Conservation (phyloP, 2,329 filamentous ascomycete species). For the Cercospora canescens region DNA sequence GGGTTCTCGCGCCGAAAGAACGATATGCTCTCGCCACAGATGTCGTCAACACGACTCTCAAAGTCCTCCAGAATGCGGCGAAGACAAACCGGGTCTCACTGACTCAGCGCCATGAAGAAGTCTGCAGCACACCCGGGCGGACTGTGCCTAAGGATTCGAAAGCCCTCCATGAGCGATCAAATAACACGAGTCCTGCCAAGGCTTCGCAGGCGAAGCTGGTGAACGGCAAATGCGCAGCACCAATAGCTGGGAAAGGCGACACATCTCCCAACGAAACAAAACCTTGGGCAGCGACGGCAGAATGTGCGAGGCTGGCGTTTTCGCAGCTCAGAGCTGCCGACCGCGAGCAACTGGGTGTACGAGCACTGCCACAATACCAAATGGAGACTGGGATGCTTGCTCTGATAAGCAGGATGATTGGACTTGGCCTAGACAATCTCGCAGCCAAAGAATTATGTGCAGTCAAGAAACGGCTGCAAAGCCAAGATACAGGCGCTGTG, state of each 20-base stretch:
- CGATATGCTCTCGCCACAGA: constrained; percentile 70
- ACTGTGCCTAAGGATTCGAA: constrained; percentile 16
- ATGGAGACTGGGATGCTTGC: constrained; percentile 73
- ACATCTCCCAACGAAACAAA: not conserved
- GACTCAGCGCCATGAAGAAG: not conserved
- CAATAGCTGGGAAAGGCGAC: not conserved
- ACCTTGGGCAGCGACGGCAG: constrained; percentile 52
- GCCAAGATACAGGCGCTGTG: not conserved
- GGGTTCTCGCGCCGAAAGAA: constrained; percentile 56
- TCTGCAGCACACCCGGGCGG: not conserved
- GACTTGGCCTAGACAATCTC: constrained; percentile 64
- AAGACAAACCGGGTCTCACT: constrained; percentile 43
- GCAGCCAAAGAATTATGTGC: constrained; percentile 68
- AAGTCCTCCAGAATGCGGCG: constrained; percentile 65
- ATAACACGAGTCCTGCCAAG: constrained; percentile 47
- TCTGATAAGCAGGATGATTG: constrained; percentile 65
- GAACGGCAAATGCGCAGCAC: not conserved
- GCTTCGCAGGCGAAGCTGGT: not conserved
- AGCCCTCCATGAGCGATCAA: constrained; percentile 46
- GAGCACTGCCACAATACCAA: constrained; percentile 63
- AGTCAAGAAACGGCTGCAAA: constrained; percentile 64
- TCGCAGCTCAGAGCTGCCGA: constrained; percentile 62
- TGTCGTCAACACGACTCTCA: constrained; percentile 69
- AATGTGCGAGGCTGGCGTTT: constrained; percentile 70
- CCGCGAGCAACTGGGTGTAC: constrained; percentile 49